phyloP scores from a whole-genome alignment of 495 filamentous ascomycete genomes.

The Aspergillus mulundensis region DNA sequence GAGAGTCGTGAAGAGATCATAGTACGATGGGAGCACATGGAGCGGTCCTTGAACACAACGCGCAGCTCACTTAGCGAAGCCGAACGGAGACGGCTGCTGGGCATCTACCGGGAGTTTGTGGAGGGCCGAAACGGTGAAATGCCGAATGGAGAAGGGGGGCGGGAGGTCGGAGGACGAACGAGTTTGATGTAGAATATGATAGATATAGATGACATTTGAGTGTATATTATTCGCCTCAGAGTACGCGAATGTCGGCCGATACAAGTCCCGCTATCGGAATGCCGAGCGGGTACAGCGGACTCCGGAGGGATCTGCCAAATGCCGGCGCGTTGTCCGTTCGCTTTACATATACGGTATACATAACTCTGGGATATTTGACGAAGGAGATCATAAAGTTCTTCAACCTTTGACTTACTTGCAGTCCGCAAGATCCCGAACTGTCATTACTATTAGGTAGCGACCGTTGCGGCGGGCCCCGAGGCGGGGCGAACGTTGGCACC shows the following conservation, averaged over 20 bases:
- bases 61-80: conserved; percentile 73
- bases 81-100: conserved; percentile 67
- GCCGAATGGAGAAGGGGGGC: conserved; percentile 82
- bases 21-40: conserved; percentile 82
- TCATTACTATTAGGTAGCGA: background rate
- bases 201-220: conserved; percentile 11
- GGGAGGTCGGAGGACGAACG: conserved; percentile 85
- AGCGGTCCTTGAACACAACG: conserved; percentile 71
- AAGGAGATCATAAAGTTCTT: background rate
- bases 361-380: background rate
- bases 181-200: conserved; percentile 74
- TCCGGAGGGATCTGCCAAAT: background rate
- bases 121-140: conserved; percentile 89
- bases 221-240: conserved; percentile 1
- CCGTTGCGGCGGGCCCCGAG: background rate
- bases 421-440: background rate
- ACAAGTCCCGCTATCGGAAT: background rate
- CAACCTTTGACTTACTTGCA: background rate
- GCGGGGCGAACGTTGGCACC: background rate
- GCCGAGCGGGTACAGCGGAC: background rate
- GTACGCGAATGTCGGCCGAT: background rate
- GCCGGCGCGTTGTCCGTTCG: background rate
- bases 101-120: conserved; percentile 90
- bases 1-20: conserved; percentile 63
- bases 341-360: background rate